Percentiles rank a stretch among this genome's conserved stretches.
Evolutionary conservation across 805 yeast species (phyloP).

Genomic region (Hanseniaspora occidentalis): DNA sequence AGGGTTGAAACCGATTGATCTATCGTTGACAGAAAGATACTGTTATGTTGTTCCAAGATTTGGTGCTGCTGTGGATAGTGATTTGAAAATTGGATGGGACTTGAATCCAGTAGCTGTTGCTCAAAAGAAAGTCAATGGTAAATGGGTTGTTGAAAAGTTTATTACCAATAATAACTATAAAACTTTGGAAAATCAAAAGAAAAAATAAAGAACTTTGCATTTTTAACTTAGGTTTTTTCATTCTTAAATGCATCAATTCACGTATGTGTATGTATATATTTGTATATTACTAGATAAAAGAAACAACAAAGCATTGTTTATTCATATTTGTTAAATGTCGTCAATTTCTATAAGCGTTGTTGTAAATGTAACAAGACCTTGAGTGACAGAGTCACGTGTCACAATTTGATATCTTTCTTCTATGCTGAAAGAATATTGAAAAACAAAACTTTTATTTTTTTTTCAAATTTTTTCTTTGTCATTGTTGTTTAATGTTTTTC

Average conservation of each 20-base stretch:
- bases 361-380: no score
- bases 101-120: conserved; percentile 66
- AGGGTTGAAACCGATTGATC: conserved; percentile 69
- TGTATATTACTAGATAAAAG: neutral
- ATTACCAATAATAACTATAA: conserved; percentile 15
- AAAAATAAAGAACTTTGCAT: conserved; percentile 1
- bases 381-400: no score
- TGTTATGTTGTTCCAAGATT: conserved; percentile 86
- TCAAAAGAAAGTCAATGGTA: conserved; percentile 54
- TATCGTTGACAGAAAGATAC: conserved; percentile 57
- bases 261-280: neutral
- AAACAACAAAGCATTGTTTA: neutral
- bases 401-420: no score
- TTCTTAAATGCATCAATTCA: neutral
- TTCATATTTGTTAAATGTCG: neutral
- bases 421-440: neutral
- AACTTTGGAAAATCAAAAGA: conserved; percentile 4
- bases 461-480: no score
- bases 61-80: conserved; percentile 74
- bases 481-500: no score
- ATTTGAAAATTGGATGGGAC: conserved; percentile 80
- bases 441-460: no score
- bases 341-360: neutral
- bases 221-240: neutral
- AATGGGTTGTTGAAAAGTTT: conserved; percentile 41